Conservation (phyloP, 2,329 filamentous ascomycete species). For the Trichoderma aggressivum region DNA sequence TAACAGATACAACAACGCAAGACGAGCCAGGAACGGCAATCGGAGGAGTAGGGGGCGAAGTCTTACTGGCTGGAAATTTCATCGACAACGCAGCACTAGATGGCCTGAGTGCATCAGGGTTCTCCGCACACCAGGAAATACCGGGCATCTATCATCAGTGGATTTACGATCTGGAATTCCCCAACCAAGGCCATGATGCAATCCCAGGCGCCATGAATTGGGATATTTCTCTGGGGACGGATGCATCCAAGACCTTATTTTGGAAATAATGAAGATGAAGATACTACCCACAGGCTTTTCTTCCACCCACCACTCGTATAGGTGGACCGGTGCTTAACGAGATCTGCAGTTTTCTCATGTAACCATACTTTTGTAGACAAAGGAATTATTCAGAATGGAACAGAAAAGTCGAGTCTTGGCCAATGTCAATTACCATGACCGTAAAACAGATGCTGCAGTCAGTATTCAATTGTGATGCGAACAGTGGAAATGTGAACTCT, state of each 20-base stretch:
- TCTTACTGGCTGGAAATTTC: not conserved
- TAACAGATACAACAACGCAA: not conserved
- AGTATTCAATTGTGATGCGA: not conserved
- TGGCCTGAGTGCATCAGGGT: not conserved
- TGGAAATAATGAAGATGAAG: not conserved
- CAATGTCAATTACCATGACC: not conserved
- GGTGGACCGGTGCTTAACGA: not conserved
- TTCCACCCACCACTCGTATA: not conserved
- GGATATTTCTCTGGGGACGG: not conserved
- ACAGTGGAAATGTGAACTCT: no score
- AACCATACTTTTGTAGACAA: not conserved
- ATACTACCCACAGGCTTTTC: not conserved
- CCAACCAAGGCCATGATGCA: not conserved
- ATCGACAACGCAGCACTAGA: not conserved
- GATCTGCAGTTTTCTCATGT: not conserved
- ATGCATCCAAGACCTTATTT: not conserved
- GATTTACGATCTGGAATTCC: not conserved
- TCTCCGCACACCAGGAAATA: not conserved
- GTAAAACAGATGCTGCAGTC: not conserved
- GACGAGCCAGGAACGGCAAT: no score
- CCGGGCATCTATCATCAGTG: not conserved
- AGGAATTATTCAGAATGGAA: not conserved
- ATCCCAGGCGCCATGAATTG: not conserved
- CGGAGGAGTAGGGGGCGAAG: not conserved
- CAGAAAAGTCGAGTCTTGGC: not conserved